Evolutionary conservation across 345 rosid genomes (phyloP).

Genomic region (Brassica carinata): DNA sequence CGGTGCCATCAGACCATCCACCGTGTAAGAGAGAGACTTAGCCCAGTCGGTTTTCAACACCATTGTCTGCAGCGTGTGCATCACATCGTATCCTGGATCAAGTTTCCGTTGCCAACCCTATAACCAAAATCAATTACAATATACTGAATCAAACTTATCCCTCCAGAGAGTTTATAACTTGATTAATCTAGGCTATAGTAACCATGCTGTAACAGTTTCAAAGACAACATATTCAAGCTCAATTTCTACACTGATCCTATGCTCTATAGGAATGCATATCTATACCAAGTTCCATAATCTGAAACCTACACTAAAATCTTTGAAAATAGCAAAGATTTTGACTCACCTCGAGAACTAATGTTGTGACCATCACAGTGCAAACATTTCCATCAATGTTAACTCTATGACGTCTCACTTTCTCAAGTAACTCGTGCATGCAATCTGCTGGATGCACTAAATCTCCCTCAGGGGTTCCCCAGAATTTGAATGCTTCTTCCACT

Average conservation of each 20-base stretch:
- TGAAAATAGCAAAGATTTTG: neutral
- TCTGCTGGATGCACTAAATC: conserved; percentile 92
- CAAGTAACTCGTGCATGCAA: conserved; percentile 94
- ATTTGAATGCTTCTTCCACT: conserved; percentile 74
- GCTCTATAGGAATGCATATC: conserved; percentile 9
- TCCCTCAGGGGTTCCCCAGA: conserved; percentile 93
- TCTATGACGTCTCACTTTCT: conserved; percentile 86
- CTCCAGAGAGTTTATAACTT: neutral
- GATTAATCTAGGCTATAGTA: conserved; percentile 3
- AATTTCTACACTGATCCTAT: neutral
- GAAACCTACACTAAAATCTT: neutral
- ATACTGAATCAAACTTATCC: conserved; percentile 2
- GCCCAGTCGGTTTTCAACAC: conserved; percentile 93
- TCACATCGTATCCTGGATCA: conserved; percentile 84
- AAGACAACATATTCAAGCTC: neutral
- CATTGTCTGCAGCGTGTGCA: conserved; percentile 85
- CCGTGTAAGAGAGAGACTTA: conserved; percentile 88
- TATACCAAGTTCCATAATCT: conserved; percentile 9
- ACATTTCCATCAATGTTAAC: conserved; percentile 95
- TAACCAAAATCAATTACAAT: neutral
- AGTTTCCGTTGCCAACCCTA: conserved; percentile 99
- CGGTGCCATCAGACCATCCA: conserved; percentile 96
- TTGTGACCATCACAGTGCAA: conserved; percentile 97
- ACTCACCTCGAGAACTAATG: conserved; percentile 96
- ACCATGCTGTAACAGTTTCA: neutral